Evolutionary conservation across 352 stramenopile genomes (phyloP), one percentile per base, ranked within the genome.

Genomic region (Phytophthora pini): DNA sequence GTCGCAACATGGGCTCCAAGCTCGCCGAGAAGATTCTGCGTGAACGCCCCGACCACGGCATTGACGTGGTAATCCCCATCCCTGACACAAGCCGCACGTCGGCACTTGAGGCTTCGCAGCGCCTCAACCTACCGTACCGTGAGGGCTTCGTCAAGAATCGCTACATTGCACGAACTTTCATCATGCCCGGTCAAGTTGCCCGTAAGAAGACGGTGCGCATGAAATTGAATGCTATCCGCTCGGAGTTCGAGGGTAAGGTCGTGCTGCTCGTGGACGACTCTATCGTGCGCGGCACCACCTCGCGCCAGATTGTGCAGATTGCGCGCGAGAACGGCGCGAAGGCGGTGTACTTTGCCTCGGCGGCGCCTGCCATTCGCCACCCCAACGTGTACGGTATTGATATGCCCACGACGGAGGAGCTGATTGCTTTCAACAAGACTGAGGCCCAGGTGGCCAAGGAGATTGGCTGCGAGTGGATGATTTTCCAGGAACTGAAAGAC

Each of bases 371-470:
- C 44, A 99, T 99, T 72, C 92, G 97, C 34, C 97, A 99, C 80
- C 96, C 97, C n/a, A 99, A 99, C 72, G 98, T 99, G 29, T 99
- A 99, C 78, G 98, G 98, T 40, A 99, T 99, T 72, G 98, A 99
- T 75, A 99, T 99, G 87, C 97, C 97, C 8, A 99, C 98, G 45
- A 83, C 87, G 32, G 89, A 98, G 48, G 98, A 99, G 76, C 85
- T 99, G 22, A 97, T 99, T 69, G 98, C 98, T 6, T 98, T 98
- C 74, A 92, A 97, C 71, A 85, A 94, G 49, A 94, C 95, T 5
- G 91, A 98, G 43, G 92, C 96, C 6, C 81, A 99, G 70, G 98
- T 99, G 65, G 94, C 95, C 6, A 77, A 86, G 39, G 88, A 97
- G 58, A 96, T 99, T 72, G 94, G 92, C 26, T 97, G 91, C 71